phyloP scores from a whole-genome alignment of 1,284 basidiomycete genomes.

The Moesziomyces parantarcticus region DNA sequence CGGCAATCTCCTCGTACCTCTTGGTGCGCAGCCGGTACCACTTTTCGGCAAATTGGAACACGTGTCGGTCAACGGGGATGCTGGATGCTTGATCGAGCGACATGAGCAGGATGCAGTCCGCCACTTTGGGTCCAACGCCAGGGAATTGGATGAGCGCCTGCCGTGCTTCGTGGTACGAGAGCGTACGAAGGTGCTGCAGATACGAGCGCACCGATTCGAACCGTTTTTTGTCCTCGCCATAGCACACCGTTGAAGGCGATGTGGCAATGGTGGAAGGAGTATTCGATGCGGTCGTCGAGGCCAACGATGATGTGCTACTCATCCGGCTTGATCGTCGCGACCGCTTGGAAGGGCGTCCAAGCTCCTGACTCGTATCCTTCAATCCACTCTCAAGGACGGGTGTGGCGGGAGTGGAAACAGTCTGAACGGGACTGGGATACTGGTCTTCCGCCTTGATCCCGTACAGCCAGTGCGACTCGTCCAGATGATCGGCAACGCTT shows the following conservation, averaged over 20 bases:
- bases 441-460: slow-evolving; percentile 31
- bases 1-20: slow-evolving; percentile 63
- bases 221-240: slow-evolving; percentile 19
- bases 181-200: slow-evolving; percentile 74
- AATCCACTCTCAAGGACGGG: background rate
- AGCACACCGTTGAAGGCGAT: background rate
- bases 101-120: slow-evolving; percentile 87
- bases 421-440: background rate
- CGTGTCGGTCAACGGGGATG: slow-evolving; percentile 67
- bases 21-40: slow-evolving; percentile 62
- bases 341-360: slow-evolving; percentile 7
- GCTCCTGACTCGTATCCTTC: background rate
- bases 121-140: slow-evolving; percentile 87
- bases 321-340: slow-evolving; percentile 9
- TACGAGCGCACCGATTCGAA: slow-evolving; percentile 71
- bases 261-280: slow-evolving; percentile 1
- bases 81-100: slow-evolving; percentile 79
- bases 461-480: slow-evolving; percentile 27
- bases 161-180: slow-evolving; percentile 75
- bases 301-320: background rate
- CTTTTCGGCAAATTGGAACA: slow-evolving; percentile 65
- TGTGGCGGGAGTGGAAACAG: background rate
- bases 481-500: slow-evolving; percentile 8
- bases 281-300: no score
- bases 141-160: slow-evolving; percentile 80